Evolutionary conservation across 2,329 filamentous ascomycete species (phyloP).

Genomic region (Aspergillus awamori): DNA sequence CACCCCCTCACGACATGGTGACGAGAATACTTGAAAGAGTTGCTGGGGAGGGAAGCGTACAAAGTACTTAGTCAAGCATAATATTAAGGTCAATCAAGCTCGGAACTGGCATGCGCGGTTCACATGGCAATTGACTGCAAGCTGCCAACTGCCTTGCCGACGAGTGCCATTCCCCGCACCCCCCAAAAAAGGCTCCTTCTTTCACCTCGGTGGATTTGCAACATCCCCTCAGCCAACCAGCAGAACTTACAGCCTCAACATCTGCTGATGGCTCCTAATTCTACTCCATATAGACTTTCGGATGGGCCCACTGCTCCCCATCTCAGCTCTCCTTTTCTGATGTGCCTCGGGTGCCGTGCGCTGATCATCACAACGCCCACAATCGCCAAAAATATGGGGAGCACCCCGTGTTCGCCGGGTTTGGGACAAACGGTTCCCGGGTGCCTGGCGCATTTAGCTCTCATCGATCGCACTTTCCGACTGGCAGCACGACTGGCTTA

Average conservation of each 20-base stretch:
- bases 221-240: neutral
- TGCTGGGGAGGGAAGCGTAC: too few species aligned
- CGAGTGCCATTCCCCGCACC: neutral
- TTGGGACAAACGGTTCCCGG: neutral
- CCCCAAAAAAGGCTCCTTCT: neutral
- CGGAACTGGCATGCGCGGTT: neutral
- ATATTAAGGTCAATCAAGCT: too few species aligned
- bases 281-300: neutral
- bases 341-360: neutral
- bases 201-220: neutral
- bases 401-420: neutral
- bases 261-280: neutral
- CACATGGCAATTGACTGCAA: neutral
- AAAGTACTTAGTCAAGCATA: too few species aligned
- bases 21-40: neutral
- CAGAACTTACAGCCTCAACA: neutral
- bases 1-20: neutral
- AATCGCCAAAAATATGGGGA: neutral
- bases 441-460: too few species aligned
- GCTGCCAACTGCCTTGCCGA: too few species aligned
- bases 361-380: neutral
- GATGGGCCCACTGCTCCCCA: neutral
- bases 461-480: too few species aligned
- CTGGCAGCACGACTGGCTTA: too few species aligned
- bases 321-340: neutral